Base-by-base conservation (phyloP, 371 early-diverging fungal species). In the Actinomortierella wolfii region DNA sequence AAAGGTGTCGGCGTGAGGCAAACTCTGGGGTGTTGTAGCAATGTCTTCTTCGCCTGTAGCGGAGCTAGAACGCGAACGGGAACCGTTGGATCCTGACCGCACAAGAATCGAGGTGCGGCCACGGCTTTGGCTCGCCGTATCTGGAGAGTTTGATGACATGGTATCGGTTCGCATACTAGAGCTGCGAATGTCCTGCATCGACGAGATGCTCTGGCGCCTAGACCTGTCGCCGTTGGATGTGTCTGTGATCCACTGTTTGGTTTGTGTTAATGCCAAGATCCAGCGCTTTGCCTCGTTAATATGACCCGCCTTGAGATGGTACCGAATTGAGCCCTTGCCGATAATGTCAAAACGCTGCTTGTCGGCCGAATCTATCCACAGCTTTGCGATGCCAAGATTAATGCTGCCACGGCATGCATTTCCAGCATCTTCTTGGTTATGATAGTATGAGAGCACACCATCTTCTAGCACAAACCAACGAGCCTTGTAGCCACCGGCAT, bases 401-500 rank as follows among this genome's bases (percentile, higher is more conserved):
- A 93, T 89, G 11, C 88, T 84, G 17, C 94, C 93, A 24, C 92
- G 80, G 75, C 92, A 90, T 0, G 87, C 81, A 47, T 83, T 83
- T 18, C 87, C 87, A 23, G 87, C 86, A 58, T 92, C 92, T 29
- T 82, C 86, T 56, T 86, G 78, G 61, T 85, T 81, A 55, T 91
- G 88, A 77, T 86, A 93, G 67, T 93, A 93, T 2, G 92, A 90
- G 20, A 92, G 71, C 15, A 84, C 81, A 24, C 81, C 90, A 48
- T 86, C 82, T 34, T 91, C 92, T 6, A 93, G 81, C 9, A 89
- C 90, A 65, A 93, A 92, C 82, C 87, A 93, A 18, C 94, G 76
- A 28, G 78, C 64, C 62, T 91, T 90, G 82, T 89, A 93, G 18
- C 94, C 93, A 48, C 85, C 75, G 7, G 92, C 89, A 71, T 87